Evolutionary conservation across 371 early-diverging fungal species (phyloP).

Genomic region (Mucor saturninus): DNA sequence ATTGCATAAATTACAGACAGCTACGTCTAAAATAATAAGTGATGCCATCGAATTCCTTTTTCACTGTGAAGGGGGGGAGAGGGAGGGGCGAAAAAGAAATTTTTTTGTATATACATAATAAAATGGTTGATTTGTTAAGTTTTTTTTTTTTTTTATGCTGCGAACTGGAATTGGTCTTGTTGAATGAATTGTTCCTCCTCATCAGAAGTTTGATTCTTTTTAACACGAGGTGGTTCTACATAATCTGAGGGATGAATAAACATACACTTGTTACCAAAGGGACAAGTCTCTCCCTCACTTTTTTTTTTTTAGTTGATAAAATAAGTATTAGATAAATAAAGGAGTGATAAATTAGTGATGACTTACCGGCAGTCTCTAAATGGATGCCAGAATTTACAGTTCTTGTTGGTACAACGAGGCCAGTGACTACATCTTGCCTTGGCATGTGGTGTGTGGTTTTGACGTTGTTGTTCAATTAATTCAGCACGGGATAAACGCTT

Average conservation of each 20-base stretch:
- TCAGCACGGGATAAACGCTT: constrained; percentile 41
- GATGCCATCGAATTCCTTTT: too few relatives aligned
- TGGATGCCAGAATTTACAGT: constrained; percentile 64
- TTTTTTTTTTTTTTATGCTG: not conserved
- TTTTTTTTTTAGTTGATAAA: too few relatives aligned
- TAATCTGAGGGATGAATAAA: constrained; percentile 56
- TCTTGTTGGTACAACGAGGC: constrained; percentile 65
- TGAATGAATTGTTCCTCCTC: not conserved
- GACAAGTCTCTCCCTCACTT: constrained; percentile 53
- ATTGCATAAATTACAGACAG: too few relatives aligned
- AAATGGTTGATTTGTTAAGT: not conserved
- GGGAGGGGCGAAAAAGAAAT: not conserved
- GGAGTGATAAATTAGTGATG: not conserved
- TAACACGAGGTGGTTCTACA: constrained; percentile 5
- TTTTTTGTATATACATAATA: not conserved
- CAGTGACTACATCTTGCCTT: constrained; percentile 60
- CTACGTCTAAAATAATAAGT: too few relatives aligned
- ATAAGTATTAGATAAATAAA: too few relatives aligned
- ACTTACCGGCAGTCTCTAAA: constrained; percentile 55
- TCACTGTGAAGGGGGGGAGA: not conserved
- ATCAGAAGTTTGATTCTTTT: not conserved
- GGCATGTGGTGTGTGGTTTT: constrained; percentile 39
- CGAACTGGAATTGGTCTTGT: not conserved
- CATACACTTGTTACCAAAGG: constrained; percentile 55
- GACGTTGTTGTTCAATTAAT: constrained; percentile 45